Evolutionary conservation across 2,329 filamentous ascomycete genomes (phyloP).

Genomic region (Ophiostoma australiae): DNA sequence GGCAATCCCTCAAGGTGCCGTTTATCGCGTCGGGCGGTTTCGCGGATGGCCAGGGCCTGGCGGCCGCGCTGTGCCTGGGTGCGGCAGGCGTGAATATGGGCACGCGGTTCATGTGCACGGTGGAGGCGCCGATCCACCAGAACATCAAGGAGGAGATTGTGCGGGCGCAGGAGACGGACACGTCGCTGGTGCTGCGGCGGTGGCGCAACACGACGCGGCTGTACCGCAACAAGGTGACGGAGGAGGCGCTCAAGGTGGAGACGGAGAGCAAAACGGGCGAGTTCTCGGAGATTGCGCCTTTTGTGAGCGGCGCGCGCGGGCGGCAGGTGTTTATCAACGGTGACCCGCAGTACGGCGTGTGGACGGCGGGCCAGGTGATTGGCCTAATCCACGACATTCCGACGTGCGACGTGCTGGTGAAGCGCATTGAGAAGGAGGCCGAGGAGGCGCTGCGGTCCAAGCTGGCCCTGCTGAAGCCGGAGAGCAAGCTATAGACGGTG

Average conservation of each 20-base stretch:
- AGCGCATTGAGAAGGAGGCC: constrained; percentile 73
- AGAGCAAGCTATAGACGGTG: constrained; percentile 52
- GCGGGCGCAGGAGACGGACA: constrained; percentile 81
- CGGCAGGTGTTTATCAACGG: constrained; percentile 88
- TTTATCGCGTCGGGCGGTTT: constrained; percentile 97
- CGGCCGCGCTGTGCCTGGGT: constrained; percentile 82
- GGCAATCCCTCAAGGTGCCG: constrained; percentile 76
- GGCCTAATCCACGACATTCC: constrained; percentile 80
- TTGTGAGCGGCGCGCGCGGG: constrained; percentile 85
- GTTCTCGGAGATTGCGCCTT: constrained; percentile 81
- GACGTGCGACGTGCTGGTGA: constrained; percentile 63
- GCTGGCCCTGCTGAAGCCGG: constrained; percentile 49
- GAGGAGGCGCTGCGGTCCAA: constrained; percentile 59
- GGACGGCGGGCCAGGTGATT: constrained; percentile 96
- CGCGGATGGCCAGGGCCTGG: constrained; percentile 87
- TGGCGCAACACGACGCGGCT: constrained; percentile 91
- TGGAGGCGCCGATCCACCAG: constrained; percentile 84
- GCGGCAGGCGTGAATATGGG: constrained; percentile 98
- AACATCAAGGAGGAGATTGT: constrained; percentile 96
- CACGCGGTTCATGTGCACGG: constrained; percentile 93
- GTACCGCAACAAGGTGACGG: constrained; percentile 84
- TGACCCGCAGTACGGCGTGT: constrained; percentile 85
- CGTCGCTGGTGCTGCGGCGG: constrained; percentile 75
- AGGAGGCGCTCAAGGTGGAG: constrained; percentile 78
- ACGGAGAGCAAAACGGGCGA: constrained; percentile 75